Evolutionary conservation across 495 filamentous ascomycete genomes (phyloP).

Genomic region (Hypoxylon fragiforme): DNA sequence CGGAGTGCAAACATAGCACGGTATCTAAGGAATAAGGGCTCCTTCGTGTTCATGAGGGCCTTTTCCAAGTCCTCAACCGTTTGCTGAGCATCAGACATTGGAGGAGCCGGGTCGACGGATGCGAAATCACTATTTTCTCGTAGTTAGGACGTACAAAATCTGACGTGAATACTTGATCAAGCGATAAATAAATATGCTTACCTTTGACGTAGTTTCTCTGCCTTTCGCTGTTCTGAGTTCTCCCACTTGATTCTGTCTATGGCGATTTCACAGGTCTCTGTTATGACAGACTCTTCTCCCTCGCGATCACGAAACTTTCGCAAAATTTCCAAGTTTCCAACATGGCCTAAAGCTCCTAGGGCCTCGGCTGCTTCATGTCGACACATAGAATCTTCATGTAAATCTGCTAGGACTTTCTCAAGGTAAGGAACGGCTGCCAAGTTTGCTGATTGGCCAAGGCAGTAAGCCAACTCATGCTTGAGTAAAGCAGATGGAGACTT

Average conservation of each 20-base stretch:
- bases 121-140: constrained; percentile 73
- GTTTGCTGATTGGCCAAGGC: constrained; percentile 87
- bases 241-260: constrained; percentile 94
- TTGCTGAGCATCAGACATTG: constrained; percentile 65
- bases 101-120: constrained; percentile 93
- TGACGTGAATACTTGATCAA: constrained; percentile 3
- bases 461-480: constrained; percentile 97
- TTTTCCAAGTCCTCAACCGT: constrained; percentile 76
- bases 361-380: constrained; percentile 97
- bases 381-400: constrained; percentile 87
- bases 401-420: constrained; percentile 74
- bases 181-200: constrained; percentile 40
- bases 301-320: constrained; percentile 69
- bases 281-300: constrained; percentile 75
- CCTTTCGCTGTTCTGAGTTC: constrained; percentile 68
- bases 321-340: constrained; percentile 70
- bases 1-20: constrained; percentile 96
- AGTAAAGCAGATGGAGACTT: constrained; percentile 80
- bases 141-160: constrained; percentile 20
- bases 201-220: constrained; percentile 79
- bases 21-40: constrained; percentile 89
- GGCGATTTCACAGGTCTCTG: constrained; percentile 95
- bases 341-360: constrained; percentile 81
- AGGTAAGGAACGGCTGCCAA: constrained; percentile 72
- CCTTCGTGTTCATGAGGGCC: constrained; percentile 73